Evolutionary conservation across 768 basidiomycete species (phyloP).

Genomic region (Tulasnella sp.): DNA sequence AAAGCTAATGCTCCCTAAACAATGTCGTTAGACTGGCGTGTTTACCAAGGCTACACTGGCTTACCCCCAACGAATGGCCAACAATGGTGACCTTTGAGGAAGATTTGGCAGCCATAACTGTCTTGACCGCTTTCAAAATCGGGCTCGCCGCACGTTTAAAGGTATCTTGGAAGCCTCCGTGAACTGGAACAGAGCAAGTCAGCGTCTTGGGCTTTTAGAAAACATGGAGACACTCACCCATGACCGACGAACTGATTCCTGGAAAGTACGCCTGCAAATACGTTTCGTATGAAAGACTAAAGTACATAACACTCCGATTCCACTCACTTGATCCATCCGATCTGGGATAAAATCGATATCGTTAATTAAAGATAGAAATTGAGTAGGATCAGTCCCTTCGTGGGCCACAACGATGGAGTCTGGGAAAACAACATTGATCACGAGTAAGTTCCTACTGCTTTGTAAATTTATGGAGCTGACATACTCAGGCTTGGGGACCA

Average conservation of each 20-base stretch:
- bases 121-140: slow-evolving; percentile 14
- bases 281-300: not conserved
- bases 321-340: not conserved
- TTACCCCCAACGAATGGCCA: slow-evolving; percentile 18
- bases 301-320: not conserved
- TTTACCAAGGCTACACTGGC: not conserved
- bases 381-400: slow-evolving; percentile 21
- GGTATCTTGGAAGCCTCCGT: slow-evolving; percentile 6
- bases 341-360: not conserved
- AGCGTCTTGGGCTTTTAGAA: not conserved
- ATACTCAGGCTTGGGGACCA: slow-evolving; percentile 10
- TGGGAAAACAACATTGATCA: no score
- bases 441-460: not conserved
- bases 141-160: not conserved
- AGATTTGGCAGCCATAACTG: not conserved
- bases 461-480: not conserved
- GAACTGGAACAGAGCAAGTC: not conserved
- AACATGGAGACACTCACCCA: not conserved
- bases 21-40: not conserved
- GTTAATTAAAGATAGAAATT: slow-evolving; percentile 13
- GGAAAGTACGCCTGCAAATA: slow-evolving; percentile 3
- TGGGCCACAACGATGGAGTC: slow-evolving; percentile 16
- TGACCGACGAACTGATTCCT: not conserved
- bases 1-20: slow-evolving; percentile 10
- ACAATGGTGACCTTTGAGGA: slow-evolving; percentile 16